Evolutionary conservation across 2,329 filamentous ascomycete genomes (phyloP).

Genomic region (Helminthosporium solani): DNA sequence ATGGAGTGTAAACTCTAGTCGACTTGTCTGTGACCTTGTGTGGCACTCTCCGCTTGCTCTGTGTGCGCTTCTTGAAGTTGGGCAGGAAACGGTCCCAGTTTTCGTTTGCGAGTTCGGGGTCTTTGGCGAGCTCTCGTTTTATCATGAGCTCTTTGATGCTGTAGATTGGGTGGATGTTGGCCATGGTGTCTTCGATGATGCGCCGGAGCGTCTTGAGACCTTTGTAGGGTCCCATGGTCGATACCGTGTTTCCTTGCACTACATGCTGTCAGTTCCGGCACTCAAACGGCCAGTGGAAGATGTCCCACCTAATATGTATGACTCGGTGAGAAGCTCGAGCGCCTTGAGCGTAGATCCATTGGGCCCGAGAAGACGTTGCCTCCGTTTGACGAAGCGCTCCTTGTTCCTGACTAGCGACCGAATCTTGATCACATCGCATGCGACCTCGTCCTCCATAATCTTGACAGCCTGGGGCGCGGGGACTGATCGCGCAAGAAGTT

Average conservation of each 20-base stretch:
- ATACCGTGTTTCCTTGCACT: slow-evolving; percentile 95
- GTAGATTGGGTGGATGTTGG: slow-evolving; percentile 85
- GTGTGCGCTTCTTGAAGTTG: slow-evolving; percentile 91
- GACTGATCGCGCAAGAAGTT: slow-evolving; percentile 79
- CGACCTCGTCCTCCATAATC: slow-evolving; percentile 87
- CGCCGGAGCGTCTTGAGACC: slow-evolving; percentile 88
- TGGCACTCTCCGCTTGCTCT: slow-evolving; percentile 80
- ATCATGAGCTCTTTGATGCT: slow-evolving; percentile 97
- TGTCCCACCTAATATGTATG: slow-evolving; percentile 65
- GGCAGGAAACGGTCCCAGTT: slow-evolving; percentile 96
- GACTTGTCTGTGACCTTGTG: slow-evolving; percentile 87
- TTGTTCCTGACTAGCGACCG: slow-evolving; percentile 87
- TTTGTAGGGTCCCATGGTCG: slow-evolving; percentile 88
- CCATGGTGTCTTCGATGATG: slow-evolving; percentile 90
- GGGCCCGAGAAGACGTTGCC: slow-evolving; percentile 88
- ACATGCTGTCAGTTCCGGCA: not conserved
- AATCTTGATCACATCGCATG: slow-evolving; percentile 96
- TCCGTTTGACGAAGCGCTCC: slow-evolving; percentile 90
- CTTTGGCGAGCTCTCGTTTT: slow-evolving; percentile 86
- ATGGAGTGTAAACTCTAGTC: slow-evolving; percentile 94
- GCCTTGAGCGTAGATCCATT: slow-evolving; percentile 63
- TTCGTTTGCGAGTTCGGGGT: slow-evolving; percentile 80
- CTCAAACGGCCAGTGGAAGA: not conserved
- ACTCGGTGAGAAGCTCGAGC: slow-evolving; percentile 84
- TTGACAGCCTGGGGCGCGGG: slow-evolving; percentile 91